A percentile compares a stretch with the other conserved stretches of the same genome.
phyloP scores from a whole-genome alignment of 768 basidiomycete species.

The Mycena rebaudengoi region DNA sequence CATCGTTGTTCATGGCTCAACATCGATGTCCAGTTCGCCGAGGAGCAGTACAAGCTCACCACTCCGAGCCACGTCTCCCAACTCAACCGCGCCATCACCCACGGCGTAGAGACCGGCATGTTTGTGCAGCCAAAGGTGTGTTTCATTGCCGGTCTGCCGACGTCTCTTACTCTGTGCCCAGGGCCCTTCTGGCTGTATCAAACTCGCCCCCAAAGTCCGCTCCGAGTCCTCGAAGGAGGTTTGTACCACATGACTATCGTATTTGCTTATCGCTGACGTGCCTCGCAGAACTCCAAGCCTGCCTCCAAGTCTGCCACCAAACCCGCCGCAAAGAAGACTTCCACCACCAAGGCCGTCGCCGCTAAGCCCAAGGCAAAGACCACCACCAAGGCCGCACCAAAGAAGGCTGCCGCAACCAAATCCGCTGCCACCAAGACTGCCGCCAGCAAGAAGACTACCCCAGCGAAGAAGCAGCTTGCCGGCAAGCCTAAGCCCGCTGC shows the following conservation, averaged over 20 bases:
- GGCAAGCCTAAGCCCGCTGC: conserved; percentile 17
- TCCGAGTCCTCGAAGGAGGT: conserved; percentile 22
- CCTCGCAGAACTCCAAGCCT: conserved; percentile 17
- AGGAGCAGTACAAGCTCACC: conserved; percentile 82
- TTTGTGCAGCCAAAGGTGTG: conserved; percentile 46
- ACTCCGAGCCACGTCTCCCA: conserved; percentile 72
- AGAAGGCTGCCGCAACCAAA: neutral
- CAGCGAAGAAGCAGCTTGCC: conserved; percentile 12
- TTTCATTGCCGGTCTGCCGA: neutral
- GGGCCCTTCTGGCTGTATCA: conserved; percentile 69
- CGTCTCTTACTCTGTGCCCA: conserved; percentile 5
- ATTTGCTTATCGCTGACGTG: neutral
- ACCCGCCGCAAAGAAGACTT: neutral
- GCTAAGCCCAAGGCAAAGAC: conserved; percentile 7
- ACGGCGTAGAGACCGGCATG: conserved; percentile 63
- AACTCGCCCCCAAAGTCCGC: conserved; percentile 62
- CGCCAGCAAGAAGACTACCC: conserved; percentile 1
- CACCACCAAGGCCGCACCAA: neutral
- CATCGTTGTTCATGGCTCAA: conserved; percentile 17
- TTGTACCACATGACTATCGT: neutral
- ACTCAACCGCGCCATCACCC: conserved; percentile 76
- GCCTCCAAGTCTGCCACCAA: neutral
- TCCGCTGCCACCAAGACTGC: no score
- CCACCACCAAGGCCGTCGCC: conserved; percentile 2
- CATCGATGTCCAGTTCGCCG: conserved; percentile 69